These are phyloP conservation scores for Jamesozyma lodderae DNA, from an alignment of 805 yeast genomes.

Conservation along the genomic window DNA sequence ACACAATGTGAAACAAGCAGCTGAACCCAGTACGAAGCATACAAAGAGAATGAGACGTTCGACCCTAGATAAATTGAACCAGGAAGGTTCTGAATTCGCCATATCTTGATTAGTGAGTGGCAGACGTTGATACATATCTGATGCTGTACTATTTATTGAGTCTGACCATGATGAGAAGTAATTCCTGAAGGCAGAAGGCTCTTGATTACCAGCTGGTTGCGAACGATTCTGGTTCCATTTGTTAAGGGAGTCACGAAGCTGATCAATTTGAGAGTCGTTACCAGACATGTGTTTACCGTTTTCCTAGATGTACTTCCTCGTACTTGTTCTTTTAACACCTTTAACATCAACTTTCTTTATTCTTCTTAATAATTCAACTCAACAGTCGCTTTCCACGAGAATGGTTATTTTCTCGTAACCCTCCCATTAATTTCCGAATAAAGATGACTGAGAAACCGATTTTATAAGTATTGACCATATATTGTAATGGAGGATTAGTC, in stretches of 20 bases:
- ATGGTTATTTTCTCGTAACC: too few species aligned
- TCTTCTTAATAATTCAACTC: too few species aligned
- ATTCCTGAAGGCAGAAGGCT: conserved; percentile 29
- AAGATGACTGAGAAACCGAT: too few species aligned
- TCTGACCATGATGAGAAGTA: conserved; percentile 34
- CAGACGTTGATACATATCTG: conserved; percentile 52
- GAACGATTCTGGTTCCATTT: conserved; percentile 32
- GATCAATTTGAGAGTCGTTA: conserved; percentile 9
- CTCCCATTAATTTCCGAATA: too few species aligned
- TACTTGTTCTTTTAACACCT: not conserved
- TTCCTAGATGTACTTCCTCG: not conserved
- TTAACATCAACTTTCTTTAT: too few species aligned
- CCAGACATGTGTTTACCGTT: conserved; percentile 1
- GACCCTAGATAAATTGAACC: conserved; percentile 67
- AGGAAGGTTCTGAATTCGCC: conserved; percentile 50
- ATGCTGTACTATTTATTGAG: conserved; percentile 34
- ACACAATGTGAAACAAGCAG: conserved; percentile 75
- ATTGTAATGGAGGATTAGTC: too few species aligned
- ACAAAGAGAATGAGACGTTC: conserved; percentile 75
- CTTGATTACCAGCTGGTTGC: conserved; percentile 1
- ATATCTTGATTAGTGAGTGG: conserved; percentile 54
- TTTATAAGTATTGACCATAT: too few species aligned
- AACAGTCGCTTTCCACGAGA: too few species aligned
- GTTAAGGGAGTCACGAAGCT: conserved; percentile 32
- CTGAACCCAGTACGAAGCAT: conserved; percentile 65